Evolutionary conservation across 805 yeast genomes (phyloP), one percentile per base, ranked within the genome.

Genomic region (Yamadazyma nakazawae): DNA sequence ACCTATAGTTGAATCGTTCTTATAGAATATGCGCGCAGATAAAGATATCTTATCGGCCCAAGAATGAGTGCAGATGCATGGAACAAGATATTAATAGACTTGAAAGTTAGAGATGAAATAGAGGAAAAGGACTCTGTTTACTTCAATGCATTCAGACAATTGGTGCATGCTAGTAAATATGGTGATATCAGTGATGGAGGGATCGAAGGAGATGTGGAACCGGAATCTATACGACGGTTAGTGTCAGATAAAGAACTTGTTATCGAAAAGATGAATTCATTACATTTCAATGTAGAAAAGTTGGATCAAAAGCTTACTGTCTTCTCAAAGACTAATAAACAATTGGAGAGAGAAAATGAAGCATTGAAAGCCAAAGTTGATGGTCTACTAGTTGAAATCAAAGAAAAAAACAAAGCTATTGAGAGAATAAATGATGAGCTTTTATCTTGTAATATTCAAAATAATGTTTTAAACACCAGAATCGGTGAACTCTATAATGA

Each of bases 371-470:
- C 35, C 5, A 60, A 56, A 36, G 49, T 70, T 12, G 55, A 53
- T 12, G 54, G 54, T 28, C 48, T 69, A 40, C 53, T 52, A 7
- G 48, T 59, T 35, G 72, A 68, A 40, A 50, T 72, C 4, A 51
- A 52, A n/a, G 75, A 70, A 50, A 82, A 81, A 61, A 75, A 81
- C 43, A 75, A 75, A 53, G 74, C 82, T 4, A 74, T 82, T 16
- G 86, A 80, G 49, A 66, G 75, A 28, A 61, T 84, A 37, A 84
- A 83, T 49, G 91, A 88, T 57, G 94, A 87, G 56, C 67, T 83
- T 25, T 68, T 87, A 49, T 78, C 80, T 43, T 56, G 67, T 30
- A 78, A 76, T 54, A 81, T 88, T 35, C 90, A 84, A 57, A 67
- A 70, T 31, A 79, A 77, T 48, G 71, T 80, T 24, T 55, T 78